Conservation (phyloP, 352 stramenopile species). For the Phytophthora agathidicida region DNA sequence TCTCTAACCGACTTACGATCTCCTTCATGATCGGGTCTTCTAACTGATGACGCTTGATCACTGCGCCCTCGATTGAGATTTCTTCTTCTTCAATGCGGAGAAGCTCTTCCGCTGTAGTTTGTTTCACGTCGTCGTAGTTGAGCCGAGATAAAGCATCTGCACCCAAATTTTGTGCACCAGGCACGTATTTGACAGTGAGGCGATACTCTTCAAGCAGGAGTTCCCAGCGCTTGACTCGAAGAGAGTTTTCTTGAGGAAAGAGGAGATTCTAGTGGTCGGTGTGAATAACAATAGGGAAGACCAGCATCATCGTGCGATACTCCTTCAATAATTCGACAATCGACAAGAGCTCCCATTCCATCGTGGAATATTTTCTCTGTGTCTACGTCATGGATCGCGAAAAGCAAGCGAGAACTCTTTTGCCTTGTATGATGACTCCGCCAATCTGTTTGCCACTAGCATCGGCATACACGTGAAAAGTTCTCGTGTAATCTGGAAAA, state of each 20-base stretch:
- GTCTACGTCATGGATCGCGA: neutral
- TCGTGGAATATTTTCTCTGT: neutral
- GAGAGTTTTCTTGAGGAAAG: neutral
- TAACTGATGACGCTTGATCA: slow-evolving; percentile 13
- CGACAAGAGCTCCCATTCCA: slow-evolving; percentile 4
- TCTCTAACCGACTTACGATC: neutral
- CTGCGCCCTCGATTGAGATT: neutral
- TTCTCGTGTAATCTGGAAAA: slow-evolving; percentile 2
- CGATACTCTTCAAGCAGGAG: slow-evolving; percentile 6
- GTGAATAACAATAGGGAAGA: slow-evolving; percentile 7
- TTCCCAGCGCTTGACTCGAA: slow-evolving; percentile 5
- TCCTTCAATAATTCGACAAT: slow-evolving; percentile 5
- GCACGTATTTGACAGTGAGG: neutral
- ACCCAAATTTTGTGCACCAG: slow-evolving; percentile 4
- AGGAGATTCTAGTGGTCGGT: slow-evolving; percentile 12
- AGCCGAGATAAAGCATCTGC: slow-evolving; percentile 6
- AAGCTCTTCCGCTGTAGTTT: slow-evolving; percentile 2
- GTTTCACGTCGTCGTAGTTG: slow-evolving; percentile 2
- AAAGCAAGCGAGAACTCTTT: slow-evolving; percentile 9
- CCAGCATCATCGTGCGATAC: slow-evolving; percentile 12
- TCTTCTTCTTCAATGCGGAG: slow-evolving; percentile 1
- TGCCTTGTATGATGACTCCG: neutral
- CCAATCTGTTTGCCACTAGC: neutral
- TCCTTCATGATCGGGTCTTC: neutral
- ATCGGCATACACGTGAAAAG: slow-evolving; percentile 2